These are phyloP conservation scores for Adenanthera pavonina DNA, from an alignment of 306 rosid genomes.

Conservation along the genomic window DNA sequence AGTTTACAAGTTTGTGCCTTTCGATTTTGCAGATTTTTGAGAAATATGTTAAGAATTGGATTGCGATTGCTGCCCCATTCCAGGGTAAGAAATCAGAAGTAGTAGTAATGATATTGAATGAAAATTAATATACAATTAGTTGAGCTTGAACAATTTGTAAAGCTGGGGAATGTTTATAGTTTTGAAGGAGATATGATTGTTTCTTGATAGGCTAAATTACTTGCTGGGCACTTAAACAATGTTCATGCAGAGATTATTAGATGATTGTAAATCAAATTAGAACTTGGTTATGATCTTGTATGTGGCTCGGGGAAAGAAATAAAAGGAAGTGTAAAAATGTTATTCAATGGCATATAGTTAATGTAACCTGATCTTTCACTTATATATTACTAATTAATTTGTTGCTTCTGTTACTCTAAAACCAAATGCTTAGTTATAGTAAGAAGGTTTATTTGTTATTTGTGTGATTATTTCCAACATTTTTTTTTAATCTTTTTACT, in stretches of 20 bases:
- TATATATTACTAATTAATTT: not conserved
- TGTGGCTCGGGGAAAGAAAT: not conserved
- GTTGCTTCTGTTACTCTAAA: not conserved
- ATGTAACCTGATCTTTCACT: not conserved
- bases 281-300: not conserved
- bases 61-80: conserved; percentile 93
- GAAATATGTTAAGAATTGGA: conserved; percentile 96
- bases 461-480: not conserved
- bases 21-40: conserved; percentile 80
- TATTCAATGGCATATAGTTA: not conserved
- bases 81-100: conserved; percentile 64
- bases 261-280: conserved; percentile 13
- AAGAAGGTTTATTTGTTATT: not conserved
- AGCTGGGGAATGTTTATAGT: conserved; percentile 20
- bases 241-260: conserved; percentile 1
- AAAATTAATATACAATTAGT: not conserved
- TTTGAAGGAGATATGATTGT: conserved; percentile 7
- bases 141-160: not conserved
- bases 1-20: conserved; percentile 17
- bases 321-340: not conserved
- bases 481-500: not conserved
- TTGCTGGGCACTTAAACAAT: not conserved
- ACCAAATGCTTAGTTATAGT: not conserved
- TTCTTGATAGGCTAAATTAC: conserved; percentile 15
- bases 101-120: conserved; percentile 29